A percentile compares a stretch with the other conserved stretches of the same genome.
Evolutionary conservation across 2,329 filamentous ascomycete genomes (phyloP).

Genomic region (Colletotrichum liaoningense): DNA sequence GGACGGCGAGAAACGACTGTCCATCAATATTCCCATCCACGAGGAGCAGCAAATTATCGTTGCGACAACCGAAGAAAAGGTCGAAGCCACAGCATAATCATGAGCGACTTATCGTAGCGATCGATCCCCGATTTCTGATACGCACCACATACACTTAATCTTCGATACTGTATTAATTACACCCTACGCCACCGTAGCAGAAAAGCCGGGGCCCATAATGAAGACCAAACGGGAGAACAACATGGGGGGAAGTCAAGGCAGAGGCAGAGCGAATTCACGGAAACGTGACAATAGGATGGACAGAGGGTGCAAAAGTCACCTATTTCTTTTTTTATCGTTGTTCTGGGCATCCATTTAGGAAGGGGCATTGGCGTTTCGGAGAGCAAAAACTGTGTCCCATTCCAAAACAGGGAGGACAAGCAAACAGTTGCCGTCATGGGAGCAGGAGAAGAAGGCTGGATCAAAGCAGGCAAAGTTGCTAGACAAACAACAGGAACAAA

Average conservation of each 20-base stretch:
- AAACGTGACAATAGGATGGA: neutral
- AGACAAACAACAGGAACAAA: slow-evolving; percentile 3
- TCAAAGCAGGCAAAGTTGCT: slow-evolving; percentile 7
- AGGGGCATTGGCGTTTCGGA: slow-evolving; percentile 29
- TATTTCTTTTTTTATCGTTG: neutral
- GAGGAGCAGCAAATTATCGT: neutral
- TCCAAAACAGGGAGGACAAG: neutral
- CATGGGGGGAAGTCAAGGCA: neutral
- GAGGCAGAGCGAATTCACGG: neutral
- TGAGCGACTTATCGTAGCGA: neutral
- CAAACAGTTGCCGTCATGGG: slow-evolving; percentile 2
- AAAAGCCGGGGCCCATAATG: slow-evolving; percentile 20
- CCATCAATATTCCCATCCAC: slow-evolving; percentile 11
- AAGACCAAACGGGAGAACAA: neutral
- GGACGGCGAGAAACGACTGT: slow-evolving; percentile 20
- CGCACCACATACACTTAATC: slow-evolving; percentile 16
- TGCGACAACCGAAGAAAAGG: neutral
- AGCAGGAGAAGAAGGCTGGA: neutral
- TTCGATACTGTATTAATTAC: slow-evolving; percentile 33
- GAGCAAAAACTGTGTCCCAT: slow-evolving; percentile 18
- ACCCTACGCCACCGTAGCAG: neutral
- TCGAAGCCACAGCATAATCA: neutral
- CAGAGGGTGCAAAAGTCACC: neutral
- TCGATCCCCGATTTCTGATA: neutral
- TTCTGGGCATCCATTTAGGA: neutral